Percentiles rank a stretch among this genome's conserved stretches.
Conservation (phyloP, 345 rosid genomes). For the Citrus sinensis region DNA sequence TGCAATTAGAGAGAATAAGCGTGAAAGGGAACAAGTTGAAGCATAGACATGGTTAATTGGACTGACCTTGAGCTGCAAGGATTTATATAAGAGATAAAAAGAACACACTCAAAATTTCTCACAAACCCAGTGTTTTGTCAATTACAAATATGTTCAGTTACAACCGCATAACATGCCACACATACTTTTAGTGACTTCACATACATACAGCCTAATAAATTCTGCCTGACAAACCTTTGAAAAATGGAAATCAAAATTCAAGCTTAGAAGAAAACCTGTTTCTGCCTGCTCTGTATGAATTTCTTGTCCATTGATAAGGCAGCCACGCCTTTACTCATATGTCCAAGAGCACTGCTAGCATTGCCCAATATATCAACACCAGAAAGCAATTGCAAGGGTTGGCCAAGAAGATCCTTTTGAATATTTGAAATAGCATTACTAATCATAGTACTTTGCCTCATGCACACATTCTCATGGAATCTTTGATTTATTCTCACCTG, state of each 20-base stretch:
- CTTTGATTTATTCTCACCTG: constrained; percentile 90
- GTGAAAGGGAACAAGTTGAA: background rate
- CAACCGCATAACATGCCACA: background rate
- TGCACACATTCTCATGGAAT: constrained; percentile 73
- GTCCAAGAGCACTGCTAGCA: constrained; percentile 99
- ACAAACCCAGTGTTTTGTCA: background rate
- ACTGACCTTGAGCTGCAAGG: background rate
- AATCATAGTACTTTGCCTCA: constrained; percentile 94
- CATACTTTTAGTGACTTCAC: background rate
- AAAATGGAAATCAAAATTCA: background rate
- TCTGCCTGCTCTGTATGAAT: constrained; percentile 90
- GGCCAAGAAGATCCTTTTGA: constrained; percentile 91
- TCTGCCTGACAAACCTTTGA: background rate
- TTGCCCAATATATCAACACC: constrained; percentile 98
- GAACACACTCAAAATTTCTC: background rate
- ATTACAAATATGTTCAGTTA: background rate
- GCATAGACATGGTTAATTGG: background rate
- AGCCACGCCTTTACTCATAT: constrained; percentile 99
- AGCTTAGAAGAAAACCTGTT: constrained; percentile 59
- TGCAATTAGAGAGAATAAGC: background rate
- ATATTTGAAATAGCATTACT: constrained; percentile 71
- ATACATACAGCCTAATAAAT: background rate
- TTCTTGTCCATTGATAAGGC: constrained; percentile 97
- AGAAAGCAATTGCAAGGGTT: constrained; percentile 92
- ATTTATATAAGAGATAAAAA: too few species aligned